Base-by-base conservation (phyloP, 2,329 filamentous ascomycete genomes). In the Triangularia setosa region DNA sequence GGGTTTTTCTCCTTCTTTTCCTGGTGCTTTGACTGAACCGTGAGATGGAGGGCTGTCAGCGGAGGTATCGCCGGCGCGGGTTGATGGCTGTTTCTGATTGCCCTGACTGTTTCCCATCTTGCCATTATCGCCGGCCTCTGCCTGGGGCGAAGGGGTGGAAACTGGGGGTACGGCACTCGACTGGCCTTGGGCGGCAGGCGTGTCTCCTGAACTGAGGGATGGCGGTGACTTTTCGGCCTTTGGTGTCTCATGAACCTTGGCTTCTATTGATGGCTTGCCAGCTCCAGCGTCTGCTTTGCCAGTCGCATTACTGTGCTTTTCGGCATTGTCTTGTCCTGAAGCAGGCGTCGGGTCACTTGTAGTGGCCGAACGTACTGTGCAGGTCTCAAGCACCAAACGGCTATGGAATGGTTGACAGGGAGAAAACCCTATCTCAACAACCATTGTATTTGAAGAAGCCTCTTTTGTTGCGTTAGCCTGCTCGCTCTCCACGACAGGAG, bases 371-470 rank as follows among this genome's bases (percentile, higher is more conserved):
- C 67, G 61, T n/a, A 72, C 61, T 4, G 60, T 68, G 48, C 74
- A 75, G 4, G 65, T 69, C 7, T 72, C 67, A 11, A 68, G 44
- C 53, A 67, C 64, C 23, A 55, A 57, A 14, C 63, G 67, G 8
- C 73, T 69, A 16, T 24, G 23, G 25, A 70, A 48, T 9, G 71
- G 69, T 4, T 67, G 65, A 73, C 73, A 73, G 0, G 70, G 73
- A 3, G 72, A 70, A 1, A 73, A 65, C 8, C 69, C 71, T 25
- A 68, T 58, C 25, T 72, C 70, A 0, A 6, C 25, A 6, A 27
- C 40, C 6, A 27, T 18, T 44, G 57, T 59, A 18, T 25, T 48
- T 23, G 57, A n/a, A n/a, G 57, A 25, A 23, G 63, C 58, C 27
- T 63, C 62, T 1, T 44, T 63, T 2, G 60, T 53, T 18, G 28